A percentile compares a stretch with the other conserved stretches of the same genome.
Evolutionary conservation across 345 rosid genomes (phyloP).

Genomic region (Barbarea vulgaris): DNA sequence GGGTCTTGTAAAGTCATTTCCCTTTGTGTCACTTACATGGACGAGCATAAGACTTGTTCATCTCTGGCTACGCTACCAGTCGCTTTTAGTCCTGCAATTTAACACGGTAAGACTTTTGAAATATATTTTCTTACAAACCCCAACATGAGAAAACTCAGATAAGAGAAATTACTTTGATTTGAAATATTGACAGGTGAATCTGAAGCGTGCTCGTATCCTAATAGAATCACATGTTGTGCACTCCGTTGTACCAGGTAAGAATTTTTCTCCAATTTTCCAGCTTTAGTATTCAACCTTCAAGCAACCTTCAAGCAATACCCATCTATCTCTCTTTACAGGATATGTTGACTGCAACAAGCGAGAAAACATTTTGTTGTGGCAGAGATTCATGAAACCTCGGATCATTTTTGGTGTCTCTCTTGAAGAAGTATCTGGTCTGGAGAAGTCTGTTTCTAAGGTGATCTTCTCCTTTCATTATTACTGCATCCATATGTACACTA

Average conservation of each 20-base stretch:
- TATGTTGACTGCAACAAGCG: conserved; percentile 72
- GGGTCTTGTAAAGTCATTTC: conserved; percentile 72
- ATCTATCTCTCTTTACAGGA: conserved; percentile 51
- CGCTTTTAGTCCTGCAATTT: conserved; percentile 72
- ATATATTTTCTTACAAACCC: conserved; percentile 10
- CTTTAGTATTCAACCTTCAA: background rate
- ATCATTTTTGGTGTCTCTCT: conserved; percentile 76
- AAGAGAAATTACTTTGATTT: background rate
- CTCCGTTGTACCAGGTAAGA: conserved; percentile 65
- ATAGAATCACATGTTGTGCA: conserved; percentile 67
- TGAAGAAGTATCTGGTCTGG: conserved; percentile 63
- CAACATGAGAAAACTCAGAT: background rate
- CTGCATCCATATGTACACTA: background rate
- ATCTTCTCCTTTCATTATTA: conserved; percentile 21
- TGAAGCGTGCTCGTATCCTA: conserved; percentile 90
- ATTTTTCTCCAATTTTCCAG: conserved; percentile 1
- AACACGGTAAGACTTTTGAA: conserved; percentile 55
- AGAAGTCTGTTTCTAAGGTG: conserved; percentile 59
- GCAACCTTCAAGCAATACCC: background rate
- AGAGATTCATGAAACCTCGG: conserved; percentile 75
- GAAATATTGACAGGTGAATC: conserved; percentile 64
- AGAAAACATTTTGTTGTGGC: conserved; percentile 80
- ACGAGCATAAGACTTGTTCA: conserved; percentile 72
- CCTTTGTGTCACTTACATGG: conserved; percentile 72
- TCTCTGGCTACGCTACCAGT: conserved; percentile 87